Evolutionary conservation across 805 yeast genomes (phyloP).

Genomic region (Candida manassasensis): DNA sequence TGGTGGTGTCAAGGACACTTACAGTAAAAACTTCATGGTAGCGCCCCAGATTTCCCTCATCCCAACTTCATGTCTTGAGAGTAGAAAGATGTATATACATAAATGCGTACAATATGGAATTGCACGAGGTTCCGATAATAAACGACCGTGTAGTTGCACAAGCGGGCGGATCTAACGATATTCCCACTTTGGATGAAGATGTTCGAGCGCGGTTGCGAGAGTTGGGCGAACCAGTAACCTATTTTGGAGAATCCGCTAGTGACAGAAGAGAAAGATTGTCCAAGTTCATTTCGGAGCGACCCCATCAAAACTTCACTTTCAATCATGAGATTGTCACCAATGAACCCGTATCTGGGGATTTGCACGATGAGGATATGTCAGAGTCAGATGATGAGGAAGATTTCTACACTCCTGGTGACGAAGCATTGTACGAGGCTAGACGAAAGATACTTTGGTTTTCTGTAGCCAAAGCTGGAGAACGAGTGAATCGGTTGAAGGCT

Average conservation of each 20-base stretch:
- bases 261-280: constrained; percentile 60
- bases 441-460: constrained; percentile 49
- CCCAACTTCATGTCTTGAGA: too few species aligned
- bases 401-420: constrained; percentile 76
- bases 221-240: constrained; percentile 53
- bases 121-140: constrained; percentile 8
- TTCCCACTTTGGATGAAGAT: constrained; percentile 66
- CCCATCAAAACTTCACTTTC: constrained; percentile 9
- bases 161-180: constrained; percentile 2
- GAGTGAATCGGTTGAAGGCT: constrained; percentile 35
- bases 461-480: constrained; percentile 35
- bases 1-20: too few species aligned
- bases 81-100: too few species aligned
- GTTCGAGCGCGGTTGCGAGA: constrained; percentile 47
- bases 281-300: constrained; percentile 34
- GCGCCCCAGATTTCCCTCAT: neutral
- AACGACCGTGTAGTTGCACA: constrained; percentile 5
- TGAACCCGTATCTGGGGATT: constrained; percentile 16
- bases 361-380: constrained; percentile 31
- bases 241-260: constrained; percentile 55
- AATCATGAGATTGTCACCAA: constrained; percentile 13
- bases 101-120: too few species aligned
- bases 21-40: neutral
- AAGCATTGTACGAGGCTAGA: constrained; percentile 50
- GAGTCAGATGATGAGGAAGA: constrained; percentile 60